Conservation (phyloP, 192 early-diverging fungal species). For the Lunasporangiospora selenospora region DNA sequence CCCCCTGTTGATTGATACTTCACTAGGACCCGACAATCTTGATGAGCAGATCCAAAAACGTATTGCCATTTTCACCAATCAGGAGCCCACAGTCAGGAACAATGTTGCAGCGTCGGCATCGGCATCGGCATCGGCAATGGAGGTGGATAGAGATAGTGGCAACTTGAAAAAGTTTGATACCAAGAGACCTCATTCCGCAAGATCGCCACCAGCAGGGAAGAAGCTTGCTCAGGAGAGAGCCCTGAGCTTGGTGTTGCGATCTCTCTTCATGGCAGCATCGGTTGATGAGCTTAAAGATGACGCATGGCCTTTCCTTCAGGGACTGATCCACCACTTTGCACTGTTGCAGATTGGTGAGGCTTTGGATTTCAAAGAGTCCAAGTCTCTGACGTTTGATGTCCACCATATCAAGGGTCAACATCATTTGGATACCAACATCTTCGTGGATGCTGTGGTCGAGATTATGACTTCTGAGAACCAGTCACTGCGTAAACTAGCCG, state of each 20-base stretch:
- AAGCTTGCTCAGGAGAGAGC: conserved; percentile 72
- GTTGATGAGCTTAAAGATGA: conserved; percentile 65
- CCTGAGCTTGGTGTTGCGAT: conserved; percentile 62
- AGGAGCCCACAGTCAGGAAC: conserved; percentile 15
- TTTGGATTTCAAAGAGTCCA: conserved; percentile 61
- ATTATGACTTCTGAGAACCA: conserved; percentile 74
- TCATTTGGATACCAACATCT: conserved; percentile 66
- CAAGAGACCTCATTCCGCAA: conserved; percentile 29
- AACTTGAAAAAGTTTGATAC: conserved; percentile 33
- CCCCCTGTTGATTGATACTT: conserved; percentile 70
- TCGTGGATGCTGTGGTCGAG: conserved; percentile 82
- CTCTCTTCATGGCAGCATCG: conserved; percentile 70
- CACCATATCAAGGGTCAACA: conserved; percentile 56
- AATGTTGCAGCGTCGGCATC: conserved; percentile 25
- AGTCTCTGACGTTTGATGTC: conserved; percentile 52
- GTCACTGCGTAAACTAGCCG: conserved; percentile 67
- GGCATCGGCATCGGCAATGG: conserved; percentile 49
- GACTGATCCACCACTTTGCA: conserved; percentile 79
- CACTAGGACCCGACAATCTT: conserved; percentile 56
- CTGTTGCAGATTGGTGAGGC: conserved; percentile 75
- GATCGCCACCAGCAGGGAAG: conserved; percentile 56
- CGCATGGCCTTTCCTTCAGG: conserved; percentile 68
- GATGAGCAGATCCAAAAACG: conserved; percentile 51
- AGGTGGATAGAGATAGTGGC: conserved; percentile 49
- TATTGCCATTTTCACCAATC: conserved; percentile 22